Conservation (phyloP, 2,329 filamentous ascomycete genomes). For the Pseudogymnoascus sp. region DNA sequence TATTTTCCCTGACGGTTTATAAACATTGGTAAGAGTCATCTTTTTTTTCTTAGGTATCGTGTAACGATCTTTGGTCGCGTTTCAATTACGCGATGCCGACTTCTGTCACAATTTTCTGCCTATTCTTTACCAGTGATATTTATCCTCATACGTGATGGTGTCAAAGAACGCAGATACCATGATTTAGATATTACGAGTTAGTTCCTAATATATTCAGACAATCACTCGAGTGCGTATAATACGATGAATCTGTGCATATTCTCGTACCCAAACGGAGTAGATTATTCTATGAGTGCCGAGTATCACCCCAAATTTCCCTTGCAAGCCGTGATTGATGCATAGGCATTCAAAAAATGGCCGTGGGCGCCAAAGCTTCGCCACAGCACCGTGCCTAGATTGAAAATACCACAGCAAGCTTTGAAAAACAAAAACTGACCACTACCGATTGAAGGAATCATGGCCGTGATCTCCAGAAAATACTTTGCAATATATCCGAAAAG, state of each 20-base stretch:
- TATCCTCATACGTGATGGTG: neutral
- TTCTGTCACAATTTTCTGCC: neutral
- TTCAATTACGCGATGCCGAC: neutral
- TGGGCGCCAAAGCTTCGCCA: neutral
- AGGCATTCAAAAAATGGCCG: no score
- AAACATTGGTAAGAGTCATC: neutral
- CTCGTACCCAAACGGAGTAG: neutral
- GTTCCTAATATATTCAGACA: neutral
- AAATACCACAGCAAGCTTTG: no score
- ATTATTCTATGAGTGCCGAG: neutral
- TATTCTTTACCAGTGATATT: neutral
- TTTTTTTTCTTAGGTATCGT: neutral
- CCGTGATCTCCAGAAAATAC: neutral
- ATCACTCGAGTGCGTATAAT: neutral
- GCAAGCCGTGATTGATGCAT: no score
- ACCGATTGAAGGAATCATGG: neutral
- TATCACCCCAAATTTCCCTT: neutral
- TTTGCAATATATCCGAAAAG: neutral
- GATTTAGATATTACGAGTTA: neutral
- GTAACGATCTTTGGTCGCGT: neutral
- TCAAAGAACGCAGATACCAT: neutral
- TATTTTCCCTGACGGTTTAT: neutral
- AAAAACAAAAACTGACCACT: neutral
- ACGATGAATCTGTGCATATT: neutral
- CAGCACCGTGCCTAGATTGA: neutral